Evolutionary conservation across 768 basidiomycete species (phyloP).

Genomic region (Crassisporium funariophilum): DNA sequence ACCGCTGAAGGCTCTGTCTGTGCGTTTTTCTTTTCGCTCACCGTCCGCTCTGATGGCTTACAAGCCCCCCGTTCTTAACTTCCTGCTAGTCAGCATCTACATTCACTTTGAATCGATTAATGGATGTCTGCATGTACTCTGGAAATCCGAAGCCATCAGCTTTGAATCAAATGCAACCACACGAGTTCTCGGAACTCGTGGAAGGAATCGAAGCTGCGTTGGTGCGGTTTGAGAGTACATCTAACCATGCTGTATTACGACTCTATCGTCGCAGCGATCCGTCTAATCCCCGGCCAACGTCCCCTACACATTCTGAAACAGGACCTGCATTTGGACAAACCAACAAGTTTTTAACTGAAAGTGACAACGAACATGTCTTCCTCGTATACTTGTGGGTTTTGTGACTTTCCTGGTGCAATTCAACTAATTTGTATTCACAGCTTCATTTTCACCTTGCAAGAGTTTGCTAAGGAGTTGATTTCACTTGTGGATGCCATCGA

Average conservation of each 20-base stretch:
- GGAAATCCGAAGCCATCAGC: slow-evolving; percentile 31
- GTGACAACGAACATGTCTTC: slow-evolving; percentile 83
- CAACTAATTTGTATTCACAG: slow-evolving; percentile 38
- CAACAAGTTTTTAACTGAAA: slow-evolving; percentile 38
- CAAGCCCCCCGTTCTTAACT: not conserved
- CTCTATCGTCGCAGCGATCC: slow-evolving; percentile 61
- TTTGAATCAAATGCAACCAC: slow-evolving; percentile 45
- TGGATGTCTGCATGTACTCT: slow-evolving; percentile 62
- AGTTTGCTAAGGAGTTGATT: slow-evolving; percentile 84
- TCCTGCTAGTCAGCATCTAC: slow-evolving; percentile 58
- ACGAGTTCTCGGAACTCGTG: slow-evolving; percentile 67
- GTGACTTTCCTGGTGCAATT: not conserved
- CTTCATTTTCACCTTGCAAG: slow-evolving; percentile 96
- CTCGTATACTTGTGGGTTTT: slow-evolving; percentile 85
- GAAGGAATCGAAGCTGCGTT: slow-evolving; percentile 71
- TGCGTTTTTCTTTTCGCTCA: slow-evolving; percentile 37
- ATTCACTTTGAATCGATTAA: slow-evolving; percentile 60
- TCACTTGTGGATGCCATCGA: slow-evolving; percentile 84
- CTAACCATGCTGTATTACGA: slow-evolving; percentile 80
- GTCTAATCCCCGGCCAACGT: slow-evolving; percentile 19
- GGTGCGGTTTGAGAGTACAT: slow-evolving; percentile 76
- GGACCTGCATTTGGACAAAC: slow-evolving; percentile 31
- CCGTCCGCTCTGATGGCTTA: not conserved
- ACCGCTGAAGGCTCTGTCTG: slow-evolving; percentile 73
- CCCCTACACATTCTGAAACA: slow-evolving; percentile 20